Conservation (phyloP, 1,139 yeast species). For the Protomyces inouyei region DNA sequence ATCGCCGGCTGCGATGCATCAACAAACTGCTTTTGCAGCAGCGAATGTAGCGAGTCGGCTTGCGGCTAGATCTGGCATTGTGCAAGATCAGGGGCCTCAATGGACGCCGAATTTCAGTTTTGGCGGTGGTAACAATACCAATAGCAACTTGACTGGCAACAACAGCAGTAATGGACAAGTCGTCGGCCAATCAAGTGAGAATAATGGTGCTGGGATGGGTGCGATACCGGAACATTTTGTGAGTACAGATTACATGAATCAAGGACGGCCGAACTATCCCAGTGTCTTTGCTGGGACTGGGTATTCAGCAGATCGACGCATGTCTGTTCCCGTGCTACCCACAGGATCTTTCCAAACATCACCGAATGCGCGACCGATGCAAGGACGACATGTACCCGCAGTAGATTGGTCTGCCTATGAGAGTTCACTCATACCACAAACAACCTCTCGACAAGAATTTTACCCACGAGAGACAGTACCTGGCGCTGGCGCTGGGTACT, state of each 20-base stretch:
- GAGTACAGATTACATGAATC: neutral
- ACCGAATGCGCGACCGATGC: neutral
- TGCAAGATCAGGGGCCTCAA: constrained; percentile 4
- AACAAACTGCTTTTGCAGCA: neutral
- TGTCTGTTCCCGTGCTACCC: constrained; percentile 25
- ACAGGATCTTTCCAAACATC: constrained; percentile 12
- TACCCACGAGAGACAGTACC: neutral
- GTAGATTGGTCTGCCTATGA: constrained; percentile 10
- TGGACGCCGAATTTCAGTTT: constrained; percentile 25
- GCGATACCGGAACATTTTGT: neutral
- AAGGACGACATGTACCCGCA: constrained; percentile 10
- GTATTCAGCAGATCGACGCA: constrained; percentile 14
- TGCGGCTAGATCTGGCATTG: neutral
- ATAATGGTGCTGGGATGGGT: neutral
- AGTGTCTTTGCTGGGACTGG: neutral
- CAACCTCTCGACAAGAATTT: neutral
- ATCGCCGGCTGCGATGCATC: constrained; percentile 5
- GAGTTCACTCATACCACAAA: neutral
- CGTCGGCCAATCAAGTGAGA: neutral
- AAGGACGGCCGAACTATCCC: constrained; percentile 1
- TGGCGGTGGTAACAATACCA: neutral
- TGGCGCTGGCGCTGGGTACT: constrained; percentile 3
- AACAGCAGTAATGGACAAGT: neutral
- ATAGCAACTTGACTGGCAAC: neutral
- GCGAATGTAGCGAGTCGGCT: neutral